A percentile compares a stretch with the other conserved stretches of the same genome.
phyloP scores from a whole-genome alignment of 371 early-diverging fungal genomes.

The Mortierella sp. region DNA sequence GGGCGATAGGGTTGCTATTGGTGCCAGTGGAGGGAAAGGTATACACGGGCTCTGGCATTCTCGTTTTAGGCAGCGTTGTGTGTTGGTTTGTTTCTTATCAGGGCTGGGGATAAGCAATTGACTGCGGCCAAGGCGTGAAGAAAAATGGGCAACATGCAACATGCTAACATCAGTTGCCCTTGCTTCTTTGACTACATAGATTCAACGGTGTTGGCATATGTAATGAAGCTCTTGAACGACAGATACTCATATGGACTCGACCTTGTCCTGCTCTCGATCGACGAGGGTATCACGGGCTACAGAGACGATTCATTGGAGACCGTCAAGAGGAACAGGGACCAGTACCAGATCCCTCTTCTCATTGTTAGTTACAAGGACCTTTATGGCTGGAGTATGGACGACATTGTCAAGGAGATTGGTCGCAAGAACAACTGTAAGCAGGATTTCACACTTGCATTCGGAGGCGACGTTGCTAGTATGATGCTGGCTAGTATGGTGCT shows the following conservation, averaged over 20 bases:
- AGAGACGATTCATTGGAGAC: constrained; percentile 99
- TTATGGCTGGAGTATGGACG: constrained; percentile 99
- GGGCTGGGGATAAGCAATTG: not conserved
- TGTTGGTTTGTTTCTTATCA: not conserved
- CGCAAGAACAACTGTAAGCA: constrained; percentile 95
- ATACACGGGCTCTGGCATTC: not conserved
- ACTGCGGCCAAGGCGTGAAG: not conserved
- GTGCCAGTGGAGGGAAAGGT: constrained; percentile 99
- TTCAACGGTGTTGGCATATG: constrained; percentile 98
- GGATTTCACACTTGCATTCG: too few species aligned
- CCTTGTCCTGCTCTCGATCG: constrained; percentile 95
- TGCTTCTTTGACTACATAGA: constrained; percentile 66
- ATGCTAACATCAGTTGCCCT: not conserved
- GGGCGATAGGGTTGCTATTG: constrained; percentile 97
- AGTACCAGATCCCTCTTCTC: constrained; percentile 93
- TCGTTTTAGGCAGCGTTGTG: not conserved
- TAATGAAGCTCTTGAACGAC: constrained; percentile 96
- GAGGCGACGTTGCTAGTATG: not conserved
- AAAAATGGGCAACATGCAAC: not conserved
- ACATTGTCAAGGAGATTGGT: constrained; percentile 96
- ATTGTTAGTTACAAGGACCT: constrained; percentile 97
- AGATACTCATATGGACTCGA: constrained; percentile 96
- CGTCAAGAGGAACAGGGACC: constrained; percentile 96
- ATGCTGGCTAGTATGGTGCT: not conserved
- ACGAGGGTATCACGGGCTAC: constrained; percentile 99